Base-by-base conservation (phyloP, 192 early-diverging fungal species). In the Bifiguratus adelaidae region DNA sequence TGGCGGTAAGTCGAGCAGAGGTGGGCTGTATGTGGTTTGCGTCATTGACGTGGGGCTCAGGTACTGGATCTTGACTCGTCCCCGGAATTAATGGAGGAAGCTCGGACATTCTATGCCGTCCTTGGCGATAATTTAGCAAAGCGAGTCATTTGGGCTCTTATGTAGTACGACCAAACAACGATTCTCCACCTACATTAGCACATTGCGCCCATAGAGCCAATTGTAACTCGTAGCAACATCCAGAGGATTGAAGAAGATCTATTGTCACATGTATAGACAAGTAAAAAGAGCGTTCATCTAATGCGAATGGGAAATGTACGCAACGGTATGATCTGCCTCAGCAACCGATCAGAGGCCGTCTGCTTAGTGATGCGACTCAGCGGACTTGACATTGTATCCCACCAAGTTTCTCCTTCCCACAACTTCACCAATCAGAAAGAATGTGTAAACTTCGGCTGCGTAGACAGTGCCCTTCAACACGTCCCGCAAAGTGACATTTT, bases 401-500 rank as follows among this genome's bases (percentile, higher is more conserved):
- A 78, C 58, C 51, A 81, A 51, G 65, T 70, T 78, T 55, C 73
- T 63, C 36, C 76, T 73, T 50, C 78, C 78, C 52, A 81, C 53
- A 37, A 81, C 68, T 55, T 81, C 78, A 41, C 78, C 78, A 18
- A 81, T 26, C 38, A 74, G 52, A 63, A 78, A 81, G 52, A 81
- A 78, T 23, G 73, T 66, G 55, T 63, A 65, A 22, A 70, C 48
- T 60, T 81, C 73, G 32, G 67, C 66, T 30, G 66, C 61, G 18
- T 75, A 49, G 44, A 77, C 55, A 52, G 65, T 65, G 50, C 58
- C 62, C 67, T 73, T 73, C 37, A 52, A 58, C 25, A 63, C 35
- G 55, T 77, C 65, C 21, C 55, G 45, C 49, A 52, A 53, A 45
- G 63, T 60, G 37, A 63, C 53, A 30, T 59, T 67, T 61, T 75